phyloP scores from a whole-genome alignment of 768 basidiomycete species.

The Pulveroboletus sp. region DNA sequence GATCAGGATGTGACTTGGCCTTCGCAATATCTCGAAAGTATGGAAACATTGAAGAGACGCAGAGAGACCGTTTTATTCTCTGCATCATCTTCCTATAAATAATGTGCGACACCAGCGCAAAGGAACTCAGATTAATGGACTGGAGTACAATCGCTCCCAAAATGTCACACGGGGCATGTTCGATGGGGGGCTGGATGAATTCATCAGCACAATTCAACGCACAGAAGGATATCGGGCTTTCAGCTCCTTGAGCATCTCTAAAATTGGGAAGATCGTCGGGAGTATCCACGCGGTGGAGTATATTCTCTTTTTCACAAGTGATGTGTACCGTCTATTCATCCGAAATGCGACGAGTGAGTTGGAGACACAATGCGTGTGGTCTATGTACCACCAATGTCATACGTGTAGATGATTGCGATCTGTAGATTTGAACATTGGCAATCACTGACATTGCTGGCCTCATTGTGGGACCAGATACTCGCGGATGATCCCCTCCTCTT shows the following conservation, averaged over 20 bases:
- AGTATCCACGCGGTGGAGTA: constrained; percentile 7
- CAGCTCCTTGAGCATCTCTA: constrained; percentile 20
- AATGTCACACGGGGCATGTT: constrained; percentile 10
- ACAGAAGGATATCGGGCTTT: background rate
- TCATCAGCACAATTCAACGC: background rate
- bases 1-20: constrained; percentile 20
- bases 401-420: constrained; percentile 24
- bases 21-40: constrained; percentile 24
- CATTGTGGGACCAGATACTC: constrained; percentile 23
- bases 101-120: background rate
- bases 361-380: background rate
- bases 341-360: background rate
- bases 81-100: constrained; percentile 18
- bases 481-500: constrained; percentile 21
- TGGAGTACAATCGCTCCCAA: background rate
- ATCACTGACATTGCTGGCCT: constrained; percentile 19
- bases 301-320: constrained; percentile 14
- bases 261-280: constrained; percentile 19
- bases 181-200: constrained; percentile 16
- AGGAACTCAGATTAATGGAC: background rate
- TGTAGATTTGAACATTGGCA: constrained; percentile 22
- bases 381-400: constrained; percentile 16
- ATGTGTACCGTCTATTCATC: constrained; percentile 28
- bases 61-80: constrained; percentile 20
- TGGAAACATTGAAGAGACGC: constrained; percentile 16